Percentiles rank a stretch among this genome's conserved stretches.
Conservation (phyloP, 2,329 filamentous ascomycete species). For the Venturia nashicola region DNA sequence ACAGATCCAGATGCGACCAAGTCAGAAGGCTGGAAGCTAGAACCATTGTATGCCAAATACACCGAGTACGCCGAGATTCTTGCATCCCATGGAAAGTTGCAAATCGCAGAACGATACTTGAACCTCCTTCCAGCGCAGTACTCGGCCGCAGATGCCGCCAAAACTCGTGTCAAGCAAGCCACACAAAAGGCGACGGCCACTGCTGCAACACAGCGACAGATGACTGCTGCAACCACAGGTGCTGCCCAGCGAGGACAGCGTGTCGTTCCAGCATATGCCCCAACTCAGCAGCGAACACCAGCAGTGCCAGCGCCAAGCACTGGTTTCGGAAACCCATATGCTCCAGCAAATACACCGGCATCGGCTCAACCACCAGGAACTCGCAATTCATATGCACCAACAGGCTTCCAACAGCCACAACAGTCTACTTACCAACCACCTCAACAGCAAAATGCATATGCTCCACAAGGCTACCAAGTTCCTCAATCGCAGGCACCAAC, state of each 20-base stretch:
- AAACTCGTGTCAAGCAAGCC: conserved; percentile 73
- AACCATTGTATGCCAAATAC: conserved; percentile 84
- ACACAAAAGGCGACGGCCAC: conserved; percentile 49
- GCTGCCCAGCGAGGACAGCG: conserved; percentile 20
- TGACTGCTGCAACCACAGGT: conserved; percentile 19
- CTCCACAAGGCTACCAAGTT: conserved; percentile 17
- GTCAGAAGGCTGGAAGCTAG: conserved; percentile 76
- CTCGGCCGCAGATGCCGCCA: conserved; percentile 74
- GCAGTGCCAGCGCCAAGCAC: conserved; percentile 22
- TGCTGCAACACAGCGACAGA: conserved; percentile 24
- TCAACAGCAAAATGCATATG: conserved; percentile 12
- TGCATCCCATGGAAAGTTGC: conserved; percentile 76
- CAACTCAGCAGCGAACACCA: conserved; percentile 26
- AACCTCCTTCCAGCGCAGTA: conserved; percentile 74
- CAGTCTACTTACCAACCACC: conserved; percentile 19
- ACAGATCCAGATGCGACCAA: conserved; percentile 60
- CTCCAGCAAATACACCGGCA: conserved; percentile 19
- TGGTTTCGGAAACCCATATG: conserved; percentile 21
- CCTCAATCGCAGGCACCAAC: conserved; percentile 14
- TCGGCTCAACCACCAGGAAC: conserved; percentile 16
- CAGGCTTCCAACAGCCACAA: conserved; percentile 39
- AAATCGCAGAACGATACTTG: conserved; percentile 81
- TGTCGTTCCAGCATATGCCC: conserved; percentile 20
- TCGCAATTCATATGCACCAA: conserved; percentile 31
- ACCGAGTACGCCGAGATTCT: conserved; percentile 94